A percentile compares a stretch with the other conserved stretches of the same genome.
phyloP scores from a whole-genome alignment of 257 asterid species.

The Fraxinus pennsylvanica region DNA sequence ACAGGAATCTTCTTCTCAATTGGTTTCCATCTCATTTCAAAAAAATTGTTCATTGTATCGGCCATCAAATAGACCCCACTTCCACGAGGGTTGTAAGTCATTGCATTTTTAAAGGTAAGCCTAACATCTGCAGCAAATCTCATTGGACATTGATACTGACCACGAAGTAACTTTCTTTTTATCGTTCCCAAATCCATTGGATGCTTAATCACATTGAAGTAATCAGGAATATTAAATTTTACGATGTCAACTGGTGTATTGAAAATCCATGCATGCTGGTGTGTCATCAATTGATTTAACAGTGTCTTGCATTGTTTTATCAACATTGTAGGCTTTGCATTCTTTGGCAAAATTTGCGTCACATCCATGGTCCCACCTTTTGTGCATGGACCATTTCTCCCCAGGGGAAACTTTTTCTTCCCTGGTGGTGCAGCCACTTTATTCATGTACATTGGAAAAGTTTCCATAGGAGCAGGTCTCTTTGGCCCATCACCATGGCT shows the following conservation, averaged over 20 bases:
- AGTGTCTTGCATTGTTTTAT: slow-evolving; percentile 74
- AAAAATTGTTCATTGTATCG: slow-evolving; percentile 46
- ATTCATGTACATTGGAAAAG: slow-evolving; percentile 34
- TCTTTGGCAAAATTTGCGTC: slow-evolving; percentile 35
- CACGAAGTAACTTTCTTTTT: slow-evolving; percentile 49
- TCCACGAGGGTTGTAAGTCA: slow-evolving; percentile 69
- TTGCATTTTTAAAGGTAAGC: slow-evolving; percentile 72
- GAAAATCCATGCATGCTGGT: slow-evolving; percentile 61
- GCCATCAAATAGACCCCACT: slow-evolving; percentile 68
- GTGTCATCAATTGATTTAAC: slow-evolving; percentile 54
- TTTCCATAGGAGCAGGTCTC: slow-evolving; percentile 47
- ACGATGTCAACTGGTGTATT: slow-evolving; percentile 74
- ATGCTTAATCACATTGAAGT: slow-evolving; percentile 64
- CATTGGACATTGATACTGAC: slow-evolving; percentile 53
- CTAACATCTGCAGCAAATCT: slow-evolving; percentile 80
- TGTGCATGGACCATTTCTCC: slow-evolving; percentile 59
- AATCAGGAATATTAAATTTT: slow-evolving; percentile 67
- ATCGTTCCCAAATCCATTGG: slow-evolving; percentile 97
- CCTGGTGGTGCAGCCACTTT: slow-evolving; percentile 34
- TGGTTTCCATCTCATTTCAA: slow-evolving; percentile 75
- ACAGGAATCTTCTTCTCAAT: slow-evolving; percentile 62
- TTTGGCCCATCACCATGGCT: slow-evolving; percentile 44
- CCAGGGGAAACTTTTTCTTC: slow-evolving; percentile 43
- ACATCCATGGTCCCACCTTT: slow-evolving; percentile 46
- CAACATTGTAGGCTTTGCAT: slow-evolving; percentile 42